Base-by-base conservation (phyloP, 2,329 filamentous ascomycete species). In the Podosphaera xanthii region DNA sequence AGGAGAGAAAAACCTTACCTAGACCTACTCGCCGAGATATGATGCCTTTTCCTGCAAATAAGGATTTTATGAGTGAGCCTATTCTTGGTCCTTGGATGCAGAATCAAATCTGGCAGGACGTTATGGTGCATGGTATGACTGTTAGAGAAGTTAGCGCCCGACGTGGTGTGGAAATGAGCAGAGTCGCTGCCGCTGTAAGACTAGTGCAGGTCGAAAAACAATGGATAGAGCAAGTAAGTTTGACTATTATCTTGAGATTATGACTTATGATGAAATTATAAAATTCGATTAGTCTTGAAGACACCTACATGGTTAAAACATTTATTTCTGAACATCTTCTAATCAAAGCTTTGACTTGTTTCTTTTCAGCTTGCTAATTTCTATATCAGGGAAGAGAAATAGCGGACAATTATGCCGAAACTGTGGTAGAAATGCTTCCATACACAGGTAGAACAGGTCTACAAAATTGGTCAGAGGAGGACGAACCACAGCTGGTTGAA, bases 241-340 rank as follows among this genome's bases (percentile, higher is more conserved):
- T 14, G 35, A 35, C 14, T 35, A 36, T 2, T 30, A 44, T 38
- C 53, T 57, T 22, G 48, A 40, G 35, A 48, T 14, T 61, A 75
- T 57, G 60, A 59, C 53, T 53, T 66, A 69, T 84, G 82, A 86
- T 86, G 83, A 87, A 78, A 76, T 73, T 80, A 71, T 75, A 79
- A 81, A 83, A 82, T 75, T 81, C 91, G 91, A 96, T 97, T 95
- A 96, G 91, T 97, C 91, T 95, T 94, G 78, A 96, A 95, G 90
- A 97, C 90, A 82, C 30, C 75, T 71, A 82, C 77, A 83, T 92
- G 87, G 87, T 96, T 91, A 91, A 76, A 84, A 78, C 79, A 75
- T 75, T 75, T 80, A 50, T 8, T 22, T 22, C 22, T 22, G 22
- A 22, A 22, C 22, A 22, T 22, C 22, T 22, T 22, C 22, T 22